Conservation (phyloP, 257 asterid genomes). For the Verbascum thapsus region DNA sequence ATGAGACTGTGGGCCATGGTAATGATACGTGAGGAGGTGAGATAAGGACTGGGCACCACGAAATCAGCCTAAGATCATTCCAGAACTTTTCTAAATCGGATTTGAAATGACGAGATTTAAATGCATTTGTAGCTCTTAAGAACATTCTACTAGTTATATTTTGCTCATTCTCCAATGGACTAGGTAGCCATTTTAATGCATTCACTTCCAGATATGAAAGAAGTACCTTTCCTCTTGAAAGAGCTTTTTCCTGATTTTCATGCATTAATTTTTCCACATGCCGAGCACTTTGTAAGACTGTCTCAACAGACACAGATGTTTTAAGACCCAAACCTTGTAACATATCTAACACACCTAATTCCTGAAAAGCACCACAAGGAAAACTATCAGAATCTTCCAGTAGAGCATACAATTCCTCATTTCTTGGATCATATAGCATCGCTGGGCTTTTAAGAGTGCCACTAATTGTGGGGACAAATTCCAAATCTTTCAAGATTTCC, state of each 20-base stretch:
- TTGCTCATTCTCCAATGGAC: constrained; percentile 50
- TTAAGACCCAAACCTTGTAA: constrained; percentile 90
- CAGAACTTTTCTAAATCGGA: constrained; percentile 84
- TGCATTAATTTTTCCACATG: constrained; percentile 71
- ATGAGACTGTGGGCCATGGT: constrained; percentile 90
- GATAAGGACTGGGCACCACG: constrained; percentile 94
- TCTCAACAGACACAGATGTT: constrained; percentile 74
- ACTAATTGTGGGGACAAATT: constrained; percentile 68
- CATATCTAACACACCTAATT: constrained; percentile 72
- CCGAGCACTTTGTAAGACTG: constrained; percentile 82
- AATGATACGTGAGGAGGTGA: constrained; percentile 70
- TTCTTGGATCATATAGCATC: constrained; percentile 81
- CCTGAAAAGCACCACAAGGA: constrained; percentile 69
- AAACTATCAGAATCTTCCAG: constrained; percentile 83
- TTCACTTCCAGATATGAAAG: constrained; percentile 91
- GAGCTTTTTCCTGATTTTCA: constrained; percentile 59
- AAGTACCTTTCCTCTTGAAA: constrained; percentile 77
- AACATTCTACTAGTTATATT: constrained; percentile 66
- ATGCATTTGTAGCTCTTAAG: constrained; percentile 64
- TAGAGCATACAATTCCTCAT: constrained; percentile 81
- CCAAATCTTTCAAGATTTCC: constrained; percentile 62
- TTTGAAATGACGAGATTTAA: constrained; percentile 64
- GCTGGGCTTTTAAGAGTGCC: constrained; percentile 72
- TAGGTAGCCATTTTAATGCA: constrained; percentile 82
- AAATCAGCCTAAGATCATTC: constrained; percentile 85